Conservation (phyloP, 108 stramenopile species). For the Cylindrotheca closterium region DNA sequence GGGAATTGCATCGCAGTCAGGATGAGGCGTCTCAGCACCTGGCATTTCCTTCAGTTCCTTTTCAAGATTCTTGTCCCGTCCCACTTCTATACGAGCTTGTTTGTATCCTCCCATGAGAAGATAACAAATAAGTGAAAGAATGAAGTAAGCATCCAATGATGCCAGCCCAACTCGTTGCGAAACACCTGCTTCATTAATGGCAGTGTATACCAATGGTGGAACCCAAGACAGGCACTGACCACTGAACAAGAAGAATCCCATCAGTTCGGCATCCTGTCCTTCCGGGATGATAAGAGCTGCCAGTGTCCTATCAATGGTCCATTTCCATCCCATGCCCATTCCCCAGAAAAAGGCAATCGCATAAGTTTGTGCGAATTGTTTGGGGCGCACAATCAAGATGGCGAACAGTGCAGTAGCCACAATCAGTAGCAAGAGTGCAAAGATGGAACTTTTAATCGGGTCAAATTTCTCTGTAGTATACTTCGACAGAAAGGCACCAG, state of each 20-base stretch:
- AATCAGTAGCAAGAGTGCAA: slow-evolving; percentile 21
- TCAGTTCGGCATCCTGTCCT: slow-evolving; percentile 77
- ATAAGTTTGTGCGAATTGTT: slow-evolving; percentile 50
- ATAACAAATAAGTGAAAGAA: slow-evolving; percentile 21
- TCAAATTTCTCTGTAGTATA: slow-evolving; percentile 17
- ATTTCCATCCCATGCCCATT: slow-evolving; percentile 68
- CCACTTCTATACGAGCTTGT: slow-evolving; percentile 23
- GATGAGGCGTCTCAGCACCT: too few species aligned
- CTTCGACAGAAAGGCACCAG: slow-evolving; percentile 37
- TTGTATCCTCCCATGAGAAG: slow-evolving; percentile 33
- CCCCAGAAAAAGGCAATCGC: slow-evolving; percentile 64
- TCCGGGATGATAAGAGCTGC: slow-evolving; percentile 45
- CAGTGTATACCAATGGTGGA: slow-evolving; percentile 71
- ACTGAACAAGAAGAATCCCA: slow-evolving; percentile 74
- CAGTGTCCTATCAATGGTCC: slow-evolving; percentile 56
- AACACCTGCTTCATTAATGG: slow-evolving; percentile 74
- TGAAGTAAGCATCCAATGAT: slow-evolving; percentile 30
- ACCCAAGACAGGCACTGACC: slow-evolving; percentile 69
- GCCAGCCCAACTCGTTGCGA: slow-evolving; percentile 44
- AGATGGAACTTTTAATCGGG: slow-evolving; percentile 34
- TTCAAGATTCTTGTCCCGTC: too few species aligned
- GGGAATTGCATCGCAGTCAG: too few species aligned
- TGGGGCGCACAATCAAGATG: slow-evolving; percentile 48
- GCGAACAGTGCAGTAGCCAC: slow-evolving; percentile 9
- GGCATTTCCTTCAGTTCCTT: too few species aligned